Base-by-base conservation (phyloP, 1,139 yeast genomes). In the Suzukiozyma palmioleophila region DNA sequence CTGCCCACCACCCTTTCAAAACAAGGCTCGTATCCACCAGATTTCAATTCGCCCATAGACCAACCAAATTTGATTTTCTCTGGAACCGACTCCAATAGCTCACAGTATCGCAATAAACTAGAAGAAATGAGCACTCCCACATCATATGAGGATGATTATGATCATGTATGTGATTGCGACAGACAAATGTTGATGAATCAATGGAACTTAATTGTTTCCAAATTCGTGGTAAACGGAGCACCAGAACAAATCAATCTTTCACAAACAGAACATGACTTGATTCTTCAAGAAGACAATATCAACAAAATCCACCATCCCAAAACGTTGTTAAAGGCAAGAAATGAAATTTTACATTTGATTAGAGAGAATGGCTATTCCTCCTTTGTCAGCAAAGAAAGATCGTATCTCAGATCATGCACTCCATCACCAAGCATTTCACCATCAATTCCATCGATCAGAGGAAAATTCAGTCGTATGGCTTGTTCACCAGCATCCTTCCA, bases 211-310 rank as follows among this genome's bases (percentile, higher is more conserved):
- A 62, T 68, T 26, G 44, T 66, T 33, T 43, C 49, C 30, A 55
- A 45, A 28, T 66, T 59, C 44, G 55, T 68, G 15, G 44, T 45
- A 15, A 52, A 56, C 22, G 65, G 72, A 43, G 61, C 78, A 0
- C 73, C 71, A 3, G 62, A 57, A 33, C 77, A 74, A 50, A 66
- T 74, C 41, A 74, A 74, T 47, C 50, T 74, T 10, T 67, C 77
- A 0, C 58, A 64, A 41, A 54, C 55, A 22, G 55, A 67, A 21
- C 60, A 59, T 39, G 52, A 58, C 28, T 56, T 56, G 26, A 59
- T 73, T 33, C 48, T 64, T 8, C 42, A 45, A n/a, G 74, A 67
- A 41, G 43, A 56, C 16, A 44, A 47, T 2, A 47, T 53, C 29
- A 40, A 47, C 4, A 42, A 53, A 16, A 53, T 60, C 26, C 78